Evolutionary conservation across 2,329 filamentous ascomycete genomes (phyloP).

Genomic region (Aspergillus brasiliensis): DNA sequence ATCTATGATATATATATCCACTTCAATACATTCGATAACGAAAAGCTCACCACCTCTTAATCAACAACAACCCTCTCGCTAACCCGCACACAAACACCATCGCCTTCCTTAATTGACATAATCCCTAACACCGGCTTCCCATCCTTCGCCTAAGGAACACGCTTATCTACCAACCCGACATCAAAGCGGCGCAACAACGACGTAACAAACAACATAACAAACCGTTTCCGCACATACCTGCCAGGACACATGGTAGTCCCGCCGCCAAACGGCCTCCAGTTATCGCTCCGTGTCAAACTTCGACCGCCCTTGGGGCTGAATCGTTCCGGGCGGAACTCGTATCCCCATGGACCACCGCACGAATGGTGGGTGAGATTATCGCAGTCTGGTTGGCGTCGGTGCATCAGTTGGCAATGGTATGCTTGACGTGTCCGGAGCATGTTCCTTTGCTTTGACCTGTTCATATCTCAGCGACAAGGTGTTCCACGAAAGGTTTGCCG

Average conservation of each 20-base stretch:
- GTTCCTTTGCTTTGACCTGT: no score
- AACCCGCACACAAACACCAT: not conserved
- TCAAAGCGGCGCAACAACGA: constrained; percentile 1
- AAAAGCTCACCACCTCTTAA: no score
- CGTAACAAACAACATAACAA: constrained; percentile 4
- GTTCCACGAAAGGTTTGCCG: no score
- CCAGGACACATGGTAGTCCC: not conserved
- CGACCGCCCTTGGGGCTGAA: not conserved
- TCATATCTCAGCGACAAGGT: no score
- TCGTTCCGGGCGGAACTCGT: not conserved
- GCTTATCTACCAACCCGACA: constrained; percentile 14
- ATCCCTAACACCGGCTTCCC: constrained; percentile 13
- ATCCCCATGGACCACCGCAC: not conserved
- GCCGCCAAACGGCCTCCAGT: not conserved
- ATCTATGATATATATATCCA: no score
- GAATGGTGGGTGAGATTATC: not conserved
- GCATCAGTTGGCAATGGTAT: constrained; percentile 1
- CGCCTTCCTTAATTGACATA: constrained; percentile 1
- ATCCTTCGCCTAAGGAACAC: constrained; percentile 15
- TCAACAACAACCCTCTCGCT: not conserved
- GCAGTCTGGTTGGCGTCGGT: constrained; percentile 4
- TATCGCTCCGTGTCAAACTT: not conserved
- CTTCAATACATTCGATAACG: no score
- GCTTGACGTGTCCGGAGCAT: no score
- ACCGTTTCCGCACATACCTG: not conserved